A percentile compares a stretch with the other conserved stretches of the same genome.
These are phyloP conservation scores for Ustilago esculenta DNA, from an alignment of 1,284 basidiomycete species.

Conservation along the genomic window DNA sequence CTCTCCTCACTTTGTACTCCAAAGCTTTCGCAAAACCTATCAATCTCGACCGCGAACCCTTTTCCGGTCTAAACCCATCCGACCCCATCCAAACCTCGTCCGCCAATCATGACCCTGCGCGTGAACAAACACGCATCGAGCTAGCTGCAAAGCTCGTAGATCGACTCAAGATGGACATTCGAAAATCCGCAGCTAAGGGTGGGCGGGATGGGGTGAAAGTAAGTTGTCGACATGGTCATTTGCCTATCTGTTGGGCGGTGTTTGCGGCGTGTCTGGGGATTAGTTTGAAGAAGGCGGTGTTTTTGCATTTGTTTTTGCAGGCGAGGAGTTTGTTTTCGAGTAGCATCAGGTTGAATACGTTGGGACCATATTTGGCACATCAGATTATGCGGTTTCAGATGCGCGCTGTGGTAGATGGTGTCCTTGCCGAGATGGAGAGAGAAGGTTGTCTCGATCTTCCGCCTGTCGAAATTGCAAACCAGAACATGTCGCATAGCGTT, in stretches of 20 bases:
- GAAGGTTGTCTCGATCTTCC: slow-evolving; percentile 21
- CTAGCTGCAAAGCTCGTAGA: slow-evolving; percentile 20
- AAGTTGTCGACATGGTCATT: slow-evolving; percentile 74
- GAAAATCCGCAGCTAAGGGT: slow-evolving; percentile 32
- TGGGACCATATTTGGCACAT: slow-evolving; percentile 93
- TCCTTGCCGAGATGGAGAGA: slow-evolving; percentile 12
- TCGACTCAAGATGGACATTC: slow-evolving; percentile 35
- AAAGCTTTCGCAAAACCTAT: slow-evolving; percentile 45
- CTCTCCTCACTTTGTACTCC: slow-evolving; percentile 86
- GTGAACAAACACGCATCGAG: slow-evolving; percentile 1
- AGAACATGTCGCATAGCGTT: no score
- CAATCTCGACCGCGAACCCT: slow-evolving; percentile 21
- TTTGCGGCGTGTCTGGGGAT: slow-evolving; percentile 81
- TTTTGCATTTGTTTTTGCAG: slow-evolving; percentile 91
- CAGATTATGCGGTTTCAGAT: slow-evolving; percentile 82
- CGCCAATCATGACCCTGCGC: background rate
- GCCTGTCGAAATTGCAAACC: no score
- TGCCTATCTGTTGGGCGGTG: slow-evolving; percentile 88
- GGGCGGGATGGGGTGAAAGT: background rate
- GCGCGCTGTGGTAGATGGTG: slow-evolving; percentile 24
- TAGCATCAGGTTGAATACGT: slow-evolving; percentile 85
- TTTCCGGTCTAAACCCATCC: slow-evolving; percentile 5
- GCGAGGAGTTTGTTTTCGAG: slow-evolving; percentile 88
- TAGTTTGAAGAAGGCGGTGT: slow-evolving; percentile 74
- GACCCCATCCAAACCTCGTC: background rate